Evolutionary conservation across 2,329 filamentous ascomycete species (phyloP).

Genomic region (Calonectria pauciramosa): DNA sequence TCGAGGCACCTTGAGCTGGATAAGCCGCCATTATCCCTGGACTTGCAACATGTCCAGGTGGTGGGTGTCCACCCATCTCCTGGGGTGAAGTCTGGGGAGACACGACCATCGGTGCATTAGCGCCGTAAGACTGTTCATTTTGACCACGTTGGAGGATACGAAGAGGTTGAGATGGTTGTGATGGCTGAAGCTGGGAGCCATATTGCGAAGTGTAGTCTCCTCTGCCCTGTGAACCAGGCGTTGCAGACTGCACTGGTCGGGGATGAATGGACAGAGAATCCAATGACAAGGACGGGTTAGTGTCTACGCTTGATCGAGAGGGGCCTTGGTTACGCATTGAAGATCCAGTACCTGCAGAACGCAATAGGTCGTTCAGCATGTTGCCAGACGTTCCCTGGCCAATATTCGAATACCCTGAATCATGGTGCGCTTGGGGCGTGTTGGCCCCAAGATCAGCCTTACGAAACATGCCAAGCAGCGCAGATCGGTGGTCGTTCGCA

Average conservation of each 20-base stretch:
- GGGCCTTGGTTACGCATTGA: conserved; percentile 23
- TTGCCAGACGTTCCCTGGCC: conserved; percentile 32
- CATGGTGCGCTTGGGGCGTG: conserved; percentile 25
- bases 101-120: conserved; percentile 20
- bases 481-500: conserved; percentile 58
- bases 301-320: conserved; percentile 32
- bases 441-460: conserved; percentile 45
- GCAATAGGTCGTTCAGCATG: conserved; percentile 39
- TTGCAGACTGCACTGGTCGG: conserved; percentile 26
- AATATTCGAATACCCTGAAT: not conserved
- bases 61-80: conserved; percentile 34
- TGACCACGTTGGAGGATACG: conserved; percentile 55
- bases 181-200: conserved; percentile 21
- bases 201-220: conserved; percentile 37
- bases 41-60: conserved; percentile 34
- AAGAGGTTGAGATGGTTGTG: conserved; percentile 42
- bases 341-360: conserved; percentile 31
- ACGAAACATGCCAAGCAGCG: conserved; percentile 69
- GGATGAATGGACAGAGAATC: conserved; percentile 40
- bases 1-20: conserved; percentile 26
- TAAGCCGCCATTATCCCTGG: conserved; percentile 35
- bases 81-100: conserved; percentile 43
- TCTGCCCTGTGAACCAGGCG: conserved; percentile 32
- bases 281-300: conserved; percentile 34
- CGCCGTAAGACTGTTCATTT: conserved; percentile 38